Conservation (phyloP, 345 rosid genomes). For the Populus davidiana region DNA sequence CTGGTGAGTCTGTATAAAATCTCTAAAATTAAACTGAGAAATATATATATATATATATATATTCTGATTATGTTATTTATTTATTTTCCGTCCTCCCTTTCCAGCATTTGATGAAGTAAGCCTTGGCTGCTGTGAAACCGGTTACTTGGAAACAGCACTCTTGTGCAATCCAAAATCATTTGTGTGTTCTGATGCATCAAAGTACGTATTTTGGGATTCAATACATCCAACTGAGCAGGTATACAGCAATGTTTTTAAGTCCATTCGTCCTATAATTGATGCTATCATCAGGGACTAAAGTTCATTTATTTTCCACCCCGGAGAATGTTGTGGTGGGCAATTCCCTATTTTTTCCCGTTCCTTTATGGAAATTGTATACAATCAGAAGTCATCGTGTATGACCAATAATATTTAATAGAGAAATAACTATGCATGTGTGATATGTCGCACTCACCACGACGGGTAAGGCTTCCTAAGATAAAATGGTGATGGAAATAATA, state of each 20-base stretch:
- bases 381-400: too few relatives aligned
- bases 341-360: too few relatives aligned
- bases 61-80: background rate
- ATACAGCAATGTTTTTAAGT: conserved; percentile 34
- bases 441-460: too few relatives aligned
- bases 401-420: too few relatives aligned
- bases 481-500: too few relatives aligned
- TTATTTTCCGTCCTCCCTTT: background rate
- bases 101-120: conserved; percentile 55
- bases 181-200: conserved; percentile 61
- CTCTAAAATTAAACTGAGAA: background rate
- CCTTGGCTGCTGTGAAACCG: conserved; percentile 80
- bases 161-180: conserved; percentile 61
- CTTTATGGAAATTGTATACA: too few relatives aligned
- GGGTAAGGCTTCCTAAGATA: too few relatives aligned
- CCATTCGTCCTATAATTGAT: conserved; percentile 37
- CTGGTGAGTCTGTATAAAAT: conserved; percentile 28
- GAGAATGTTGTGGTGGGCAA: too few relatives aligned
- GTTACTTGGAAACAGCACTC: conserved; percentile 52
- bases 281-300: conserved; percentile 14
- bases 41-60: too few relatives aligned
- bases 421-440: too few relatives aligned
- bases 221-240: conserved; percentile 73
- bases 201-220: conserved; percentile 75
- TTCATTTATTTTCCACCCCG: too few relatives aligned